phyloP scores from a whole-genome alignment of 768 basidiomycete species.

The Lactarius psammicola region DNA sequence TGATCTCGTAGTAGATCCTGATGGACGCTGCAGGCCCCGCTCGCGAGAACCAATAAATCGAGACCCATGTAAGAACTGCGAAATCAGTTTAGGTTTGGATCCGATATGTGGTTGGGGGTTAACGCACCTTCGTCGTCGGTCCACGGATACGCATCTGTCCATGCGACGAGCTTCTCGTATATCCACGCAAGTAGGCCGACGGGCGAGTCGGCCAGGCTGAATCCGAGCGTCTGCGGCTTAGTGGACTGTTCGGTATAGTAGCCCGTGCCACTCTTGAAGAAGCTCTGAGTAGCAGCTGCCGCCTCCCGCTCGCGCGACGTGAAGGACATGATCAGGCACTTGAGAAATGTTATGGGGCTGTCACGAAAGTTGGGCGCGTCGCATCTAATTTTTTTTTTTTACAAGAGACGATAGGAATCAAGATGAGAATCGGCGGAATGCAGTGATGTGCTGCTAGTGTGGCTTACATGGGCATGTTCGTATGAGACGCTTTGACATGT shows the following conservation, averaged over 20 bases:
- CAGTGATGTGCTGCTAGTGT: not conserved
- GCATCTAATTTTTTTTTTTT: not conserved
- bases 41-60: not conserved
- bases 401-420: not conserved
- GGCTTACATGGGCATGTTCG: not conserved
- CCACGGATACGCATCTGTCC: too few relatives aligned
- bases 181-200: conserved; percentile 41
- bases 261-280: not conserved
- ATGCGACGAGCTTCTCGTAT: too few relatives aligned
- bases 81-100: too few relatives aligned
- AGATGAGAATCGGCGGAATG: too few relatives aligned
- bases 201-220: conserved; percentile 54
- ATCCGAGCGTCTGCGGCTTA: conserved; percentile 41
- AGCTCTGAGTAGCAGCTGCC: not conserved
- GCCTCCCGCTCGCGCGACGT: conserved; percentile 24
- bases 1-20: conserved; percentile 59
- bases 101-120: conserved; percentile 17
- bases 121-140: too few relatives aligned
- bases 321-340: conserved; percentile 35
- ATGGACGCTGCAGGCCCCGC: too few relatives aligned
- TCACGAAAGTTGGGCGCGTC: conserved; percentile 30
- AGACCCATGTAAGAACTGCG: not conserved
- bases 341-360: conserved; percentile 34
- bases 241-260: conserved; percentile 35
- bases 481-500: conserved; percentile 1